Conservation (phyloP, 1,284 basidiomycete genomes). For the Boletellus deceptivus region DNA sequence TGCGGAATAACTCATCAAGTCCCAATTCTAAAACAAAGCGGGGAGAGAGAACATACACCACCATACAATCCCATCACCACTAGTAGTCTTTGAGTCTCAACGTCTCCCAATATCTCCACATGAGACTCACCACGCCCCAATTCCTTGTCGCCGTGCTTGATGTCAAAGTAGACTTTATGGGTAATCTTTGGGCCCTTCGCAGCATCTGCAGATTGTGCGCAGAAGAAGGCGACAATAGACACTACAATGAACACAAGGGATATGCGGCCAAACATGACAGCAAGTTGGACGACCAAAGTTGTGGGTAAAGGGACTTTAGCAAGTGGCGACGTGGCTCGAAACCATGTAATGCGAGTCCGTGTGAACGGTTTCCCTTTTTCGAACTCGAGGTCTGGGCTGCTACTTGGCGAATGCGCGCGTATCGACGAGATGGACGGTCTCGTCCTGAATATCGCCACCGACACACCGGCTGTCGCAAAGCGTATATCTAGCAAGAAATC, state of each 20-base stretch:
- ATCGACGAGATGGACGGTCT: slow-evolving; percentile 56
- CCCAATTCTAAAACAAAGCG: neutral
- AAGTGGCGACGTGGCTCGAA: slow-evolving; percentile 26
- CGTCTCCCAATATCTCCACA: slow-evolving; percentile 2
- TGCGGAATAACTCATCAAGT: slow-evolving; percentile 34
- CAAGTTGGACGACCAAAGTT: neutral
- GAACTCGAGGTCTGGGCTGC: no score
- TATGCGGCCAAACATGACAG: slow-evolving; percentile 56
- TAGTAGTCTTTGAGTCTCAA: slow-evolving; percentile 31
- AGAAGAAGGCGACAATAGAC: slow-evolving; percentile 68
- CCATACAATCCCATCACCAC: slow-evolving; percentile 87
- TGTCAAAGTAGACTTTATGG: slow-evolving; percentile 91
- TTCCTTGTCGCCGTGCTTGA: slow-evolving; percentile 82
- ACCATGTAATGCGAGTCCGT: slow-evolving; percentile 5
- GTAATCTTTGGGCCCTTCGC: slow-evolving; percentile 83
- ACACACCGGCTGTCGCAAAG: slow-evolving; percentile 31
- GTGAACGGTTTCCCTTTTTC: slow-evolving; percentile 29
- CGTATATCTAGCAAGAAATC: slow-evolving; percentile 52
- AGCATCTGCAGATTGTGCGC: slow-evolving; percentile 66
- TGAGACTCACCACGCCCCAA: slow-evolving; percentile 72
- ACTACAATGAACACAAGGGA: slow-evolving; percentile 62
- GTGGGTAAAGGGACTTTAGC: neutral
- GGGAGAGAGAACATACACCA: slow-evolving; percentile 43
- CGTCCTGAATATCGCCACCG: slow-evolving; percentile 63
- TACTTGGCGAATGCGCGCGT: no score